These are phyloP conservation scores for Sarocladium brachiariae DNA, from an alignment of 2,329 filamentous ascomycete species.

Conservation along the genomic window DNA sequence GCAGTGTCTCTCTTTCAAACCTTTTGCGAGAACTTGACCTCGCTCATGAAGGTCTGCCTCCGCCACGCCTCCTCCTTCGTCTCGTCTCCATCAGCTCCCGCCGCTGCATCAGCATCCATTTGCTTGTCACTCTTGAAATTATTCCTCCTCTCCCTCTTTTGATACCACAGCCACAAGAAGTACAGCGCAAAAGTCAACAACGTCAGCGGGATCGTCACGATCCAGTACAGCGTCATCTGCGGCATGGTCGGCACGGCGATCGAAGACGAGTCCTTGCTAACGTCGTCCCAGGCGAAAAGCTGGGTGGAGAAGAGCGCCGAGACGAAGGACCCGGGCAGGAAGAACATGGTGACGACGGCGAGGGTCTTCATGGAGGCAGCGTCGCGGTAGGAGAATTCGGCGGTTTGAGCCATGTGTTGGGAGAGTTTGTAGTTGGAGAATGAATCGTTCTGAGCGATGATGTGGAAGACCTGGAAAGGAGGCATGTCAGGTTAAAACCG, in stretches of 20 bases:
- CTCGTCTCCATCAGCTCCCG: neutral
- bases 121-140: conserved; percentile 9
- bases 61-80: neutral
- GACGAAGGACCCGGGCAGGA: conserved; percentile 35
- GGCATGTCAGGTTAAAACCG: neutral
- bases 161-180: conserved; percentile 25
- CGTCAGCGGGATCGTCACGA: conserved; percentile 32
- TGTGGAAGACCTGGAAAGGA: conserved; percentile 25
- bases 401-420: conserved; percentile 12
- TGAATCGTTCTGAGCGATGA: conserved; percentile 31
- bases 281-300: conserved; percentile 26
- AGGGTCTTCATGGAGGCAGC: conserved; percentile 37
- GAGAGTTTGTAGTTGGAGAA: conserved; percentile 26
- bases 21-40: neutral
- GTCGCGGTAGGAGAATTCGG: conserved; percentile 24
- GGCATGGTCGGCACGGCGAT: conserved; percentile 26
- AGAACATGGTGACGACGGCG: conserved; percentile 36
- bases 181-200: conserved; percentile 28
- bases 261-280: conserved; percentile 13
- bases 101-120: conserved; percentile 3
- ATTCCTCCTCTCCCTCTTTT: conserved; percentile 18
- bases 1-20: neutral
- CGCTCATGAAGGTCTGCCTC: conserved; percentile 8
- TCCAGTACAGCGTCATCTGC: conserved; percentile 34
- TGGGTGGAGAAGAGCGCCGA: conserved; percentile 33